phyloP scores from a whole-genome alignment of 768 basidiomycete species.

The Lentinula raphanica region DNA sequence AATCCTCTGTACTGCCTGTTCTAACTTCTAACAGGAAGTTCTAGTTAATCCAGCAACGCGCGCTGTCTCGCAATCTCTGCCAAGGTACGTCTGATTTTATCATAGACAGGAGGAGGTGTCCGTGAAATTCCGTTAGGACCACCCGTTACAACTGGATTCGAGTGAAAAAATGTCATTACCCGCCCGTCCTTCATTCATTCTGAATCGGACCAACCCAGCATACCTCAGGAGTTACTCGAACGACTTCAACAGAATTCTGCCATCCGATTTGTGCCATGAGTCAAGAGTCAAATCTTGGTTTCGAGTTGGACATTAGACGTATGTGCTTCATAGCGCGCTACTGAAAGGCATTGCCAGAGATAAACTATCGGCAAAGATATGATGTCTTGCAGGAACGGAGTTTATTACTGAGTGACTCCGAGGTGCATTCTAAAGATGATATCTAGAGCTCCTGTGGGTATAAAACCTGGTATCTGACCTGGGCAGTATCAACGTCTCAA shows the following conservation, averaged over 20 bases:
- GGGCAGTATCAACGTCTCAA: neutral
- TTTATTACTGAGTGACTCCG: too few relatives aligned
- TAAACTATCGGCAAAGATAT: neutral
- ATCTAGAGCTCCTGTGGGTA: neutral
- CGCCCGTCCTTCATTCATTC: neutral
- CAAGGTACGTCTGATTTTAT: neutral
- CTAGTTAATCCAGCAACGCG: too few relatives aligned
- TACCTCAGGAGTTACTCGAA: neutral
- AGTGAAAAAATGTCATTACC: slow-evolving; percentile 1
- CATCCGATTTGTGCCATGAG: too few relatives aligned
- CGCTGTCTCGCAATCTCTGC: neutral
- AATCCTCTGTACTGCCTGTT: neutral
- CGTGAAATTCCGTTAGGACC: neutral
- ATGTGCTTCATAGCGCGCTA: neutral
- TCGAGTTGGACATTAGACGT: neutral
- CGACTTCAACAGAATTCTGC: neutral
- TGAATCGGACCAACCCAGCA: neutral
- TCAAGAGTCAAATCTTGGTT: neutral
- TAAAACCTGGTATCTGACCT: neutral
- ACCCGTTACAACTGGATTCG: neutral
- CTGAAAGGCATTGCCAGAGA: neutral
- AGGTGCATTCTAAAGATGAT: neutral
- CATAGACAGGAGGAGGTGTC: neutral
- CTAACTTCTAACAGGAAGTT: too few relatives aligned
- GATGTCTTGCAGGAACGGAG: neutral